phyloP scores from a whole-genome alignment of 106 monocot genomes.

The Alisma plantagoaquatica region DNA sequence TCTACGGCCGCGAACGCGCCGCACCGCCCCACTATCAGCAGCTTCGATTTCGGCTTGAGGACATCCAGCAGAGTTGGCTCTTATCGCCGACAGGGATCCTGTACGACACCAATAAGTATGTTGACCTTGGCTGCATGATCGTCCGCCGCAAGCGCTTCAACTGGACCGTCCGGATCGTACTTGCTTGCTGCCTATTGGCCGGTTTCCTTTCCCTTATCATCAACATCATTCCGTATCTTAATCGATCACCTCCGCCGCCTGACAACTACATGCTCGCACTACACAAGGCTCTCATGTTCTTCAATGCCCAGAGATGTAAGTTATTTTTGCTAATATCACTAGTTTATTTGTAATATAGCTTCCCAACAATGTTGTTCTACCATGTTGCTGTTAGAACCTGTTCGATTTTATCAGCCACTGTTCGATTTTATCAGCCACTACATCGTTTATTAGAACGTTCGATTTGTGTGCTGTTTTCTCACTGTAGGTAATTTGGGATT shows the following conservation, averaged over 20 bases:
- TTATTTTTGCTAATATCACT: too few species aligned
- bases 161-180: conserved; percentile 41
- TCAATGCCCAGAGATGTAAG: conserved; percentile 73
- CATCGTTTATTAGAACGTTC: too few species aligned
- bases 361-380: too few species aligned
- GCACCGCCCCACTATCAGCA: too few species aligned
- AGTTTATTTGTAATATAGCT: too few species aligned
- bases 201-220: conserved; percentile 59
- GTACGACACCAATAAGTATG: conserved; percentile 51
- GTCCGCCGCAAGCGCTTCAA: conserved; percentile 64
- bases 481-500: too few species aligned
- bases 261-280: conserved; percentile 63
- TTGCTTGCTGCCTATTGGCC: conserved; percentile 36
- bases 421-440: too few species aligned
- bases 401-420: too few species aligned
- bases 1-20: conserved; percentile 55
- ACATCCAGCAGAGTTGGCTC: conserved; percentile 72
- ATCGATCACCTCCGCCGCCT: conserved; percentile 37
- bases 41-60: conserved; percentile 49
- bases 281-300: conserved; percentile 90
- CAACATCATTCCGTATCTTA: conserved; percentile 52
- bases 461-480: too few species aligned
- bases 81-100: conserved; percentile 40
- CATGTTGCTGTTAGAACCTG: too few species aligned
- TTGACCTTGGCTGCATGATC: conserved; percentile 69